A percentile compares a stretch with the other conserved stretches of the same genome.
phyloP scores from a whole-genome alignment of 768 basidiomycete species.

The Antrodiella citrinella region DNA sequence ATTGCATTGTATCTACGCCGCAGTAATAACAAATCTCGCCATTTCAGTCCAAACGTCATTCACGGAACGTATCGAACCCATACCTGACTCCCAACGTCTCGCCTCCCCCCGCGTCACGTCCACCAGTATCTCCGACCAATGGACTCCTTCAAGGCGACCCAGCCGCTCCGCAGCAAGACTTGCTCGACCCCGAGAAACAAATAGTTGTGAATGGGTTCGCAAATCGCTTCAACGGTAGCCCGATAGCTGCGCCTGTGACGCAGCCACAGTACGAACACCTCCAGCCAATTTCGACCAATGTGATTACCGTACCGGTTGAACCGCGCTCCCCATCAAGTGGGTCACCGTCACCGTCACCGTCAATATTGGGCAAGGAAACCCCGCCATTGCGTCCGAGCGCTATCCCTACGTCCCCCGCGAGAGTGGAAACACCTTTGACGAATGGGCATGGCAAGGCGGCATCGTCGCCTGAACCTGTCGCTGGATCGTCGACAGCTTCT shows the following conservation, averaged over 20 bases:
- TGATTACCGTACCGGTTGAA: background rate
- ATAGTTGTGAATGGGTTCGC: background rate
- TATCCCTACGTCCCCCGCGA: background rate
- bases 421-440: background rate
- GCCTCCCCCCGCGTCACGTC: conserved; percentile 15
- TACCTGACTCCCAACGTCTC: conserved; percentile 19
- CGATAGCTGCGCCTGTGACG: background rate
- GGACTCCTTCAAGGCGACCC: conserved; percentile 15
- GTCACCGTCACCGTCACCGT: background rate
- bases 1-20: conserved; percentile 1
- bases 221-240: background rate
- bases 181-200: conserved; percentile 7
- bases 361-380: background rate
- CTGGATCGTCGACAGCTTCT: conserved; percentile 13
- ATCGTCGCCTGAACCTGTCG: conserved; percentile 1
- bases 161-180: conserved; percentile 6
- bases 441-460: background rate
- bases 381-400: background rate
- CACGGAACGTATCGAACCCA: conserved; percentile 28
- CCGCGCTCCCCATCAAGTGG: background rate
- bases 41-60: conserved; percentile 41
- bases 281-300: background rate
- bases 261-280: conserved; percentile 1
- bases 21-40: background rate
- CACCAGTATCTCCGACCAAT: conserved; percentile 13